These are phyloP conservation scores for Candida nitratophila DNA, from an alignment of 805 yeast species.

Conservation along the genomic window DNA sequence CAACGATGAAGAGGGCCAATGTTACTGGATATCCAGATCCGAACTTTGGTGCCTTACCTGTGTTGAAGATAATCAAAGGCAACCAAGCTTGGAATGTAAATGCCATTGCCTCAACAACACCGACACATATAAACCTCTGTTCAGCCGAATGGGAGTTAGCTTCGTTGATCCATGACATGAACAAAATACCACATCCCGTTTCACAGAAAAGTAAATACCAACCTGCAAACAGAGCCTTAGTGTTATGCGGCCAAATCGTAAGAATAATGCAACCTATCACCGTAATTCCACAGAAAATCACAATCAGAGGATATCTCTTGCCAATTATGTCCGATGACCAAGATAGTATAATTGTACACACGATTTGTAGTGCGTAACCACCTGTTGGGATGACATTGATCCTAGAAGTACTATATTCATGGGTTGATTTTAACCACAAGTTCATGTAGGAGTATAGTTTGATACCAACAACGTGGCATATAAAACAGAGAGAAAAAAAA, in stretches of 20 bases:
- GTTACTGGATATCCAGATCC: conserved; percentile 24
- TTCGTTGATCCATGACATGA: conserved; percentile 24
- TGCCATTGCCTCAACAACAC: conserved; percentile 25
- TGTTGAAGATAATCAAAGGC: conserved; percentile 26
- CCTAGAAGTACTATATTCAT: conserved; percentile 17
- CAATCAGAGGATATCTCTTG: conserved; percentile 22
- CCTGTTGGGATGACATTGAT: conserved; percentile 28
- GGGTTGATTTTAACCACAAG: conserved; percentile 21
- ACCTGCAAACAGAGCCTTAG: conserved; percentile 15
- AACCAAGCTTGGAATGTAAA: conserved; percentile 28
- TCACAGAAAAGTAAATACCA: conserved; percentile 18
- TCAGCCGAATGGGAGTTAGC: conserved; percentile 18
- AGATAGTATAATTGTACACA: conserved; percentile 19
- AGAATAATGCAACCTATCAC: conserved; percentile 14
- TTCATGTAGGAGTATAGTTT: conserved; percentile 20
- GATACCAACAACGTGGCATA: conserved; percentile 14
- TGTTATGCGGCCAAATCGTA: conserved; percentile 13
- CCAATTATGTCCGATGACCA: conserved; percentile 23
- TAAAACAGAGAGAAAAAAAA: conserved; percentile 12
- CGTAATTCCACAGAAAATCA: conserved; percentile 11
- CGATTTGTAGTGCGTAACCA: conserved; percentile 23
- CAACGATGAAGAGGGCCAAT: conserved; percentile 9
- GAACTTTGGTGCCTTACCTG: conserved; percentile 28
- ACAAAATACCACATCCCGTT: conserved; percentile 14
- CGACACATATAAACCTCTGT: conserved; percentile 20